Conservation (phyloP, 2,329 filamentous ascomycete genomes). For the Endocalyx cinctus region DNA sequence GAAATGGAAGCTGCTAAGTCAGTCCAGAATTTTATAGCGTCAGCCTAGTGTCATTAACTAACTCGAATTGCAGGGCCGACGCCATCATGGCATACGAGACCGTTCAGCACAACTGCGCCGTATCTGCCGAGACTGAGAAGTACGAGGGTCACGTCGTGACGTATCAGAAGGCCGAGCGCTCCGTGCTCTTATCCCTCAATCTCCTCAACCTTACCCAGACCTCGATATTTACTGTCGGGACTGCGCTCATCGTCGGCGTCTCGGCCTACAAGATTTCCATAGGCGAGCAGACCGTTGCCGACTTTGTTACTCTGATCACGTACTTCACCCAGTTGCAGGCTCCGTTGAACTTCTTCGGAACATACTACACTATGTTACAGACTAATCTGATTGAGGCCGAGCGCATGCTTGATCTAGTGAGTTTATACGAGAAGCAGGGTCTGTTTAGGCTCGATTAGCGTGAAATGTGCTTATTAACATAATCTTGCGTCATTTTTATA, state of each 20-base stretch:
- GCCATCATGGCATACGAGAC: constrained; percentile 49
- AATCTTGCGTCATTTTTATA: constrained; percentile 13
- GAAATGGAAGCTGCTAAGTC: constrained; percentile 45
- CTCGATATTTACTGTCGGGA: constrained; percentile 57
- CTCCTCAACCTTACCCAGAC: constrained; percentile 59
- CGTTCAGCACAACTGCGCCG: constrained; percentile 61
- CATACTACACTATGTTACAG: constrained; percentile 42
- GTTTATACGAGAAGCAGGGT: constrained; percentile 4
- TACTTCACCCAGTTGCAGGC: constrained; percentile 34
- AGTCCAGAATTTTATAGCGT: constrained; percentile 4
- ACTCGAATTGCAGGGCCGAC: constrained; percentile 31
- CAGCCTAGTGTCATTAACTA: background rate
- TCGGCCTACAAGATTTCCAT: constrained; percentile 59
- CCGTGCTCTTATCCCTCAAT: constrained; percentile 52
- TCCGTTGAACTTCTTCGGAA: constrained; percentile 57
- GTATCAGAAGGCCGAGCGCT: constrained; percentile 54
- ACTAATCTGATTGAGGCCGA: constrained; percentile 43
- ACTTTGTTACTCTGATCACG: constrained; percentile 44
- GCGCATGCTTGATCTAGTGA: constrained; percentile 38
- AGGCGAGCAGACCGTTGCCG: constrained; percentile 46
- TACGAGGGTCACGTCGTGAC: constrained; percentile 52
- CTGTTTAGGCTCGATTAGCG: accelerated
- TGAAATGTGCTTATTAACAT: background rate
- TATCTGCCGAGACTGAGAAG: constrained; percentile 52
- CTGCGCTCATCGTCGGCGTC: constrained; percentile 56